Base-by-base conservation (phyloP, 2,329 filamentous ascomycete genomes). In the Ophiostoma fasciatum region DNA sequence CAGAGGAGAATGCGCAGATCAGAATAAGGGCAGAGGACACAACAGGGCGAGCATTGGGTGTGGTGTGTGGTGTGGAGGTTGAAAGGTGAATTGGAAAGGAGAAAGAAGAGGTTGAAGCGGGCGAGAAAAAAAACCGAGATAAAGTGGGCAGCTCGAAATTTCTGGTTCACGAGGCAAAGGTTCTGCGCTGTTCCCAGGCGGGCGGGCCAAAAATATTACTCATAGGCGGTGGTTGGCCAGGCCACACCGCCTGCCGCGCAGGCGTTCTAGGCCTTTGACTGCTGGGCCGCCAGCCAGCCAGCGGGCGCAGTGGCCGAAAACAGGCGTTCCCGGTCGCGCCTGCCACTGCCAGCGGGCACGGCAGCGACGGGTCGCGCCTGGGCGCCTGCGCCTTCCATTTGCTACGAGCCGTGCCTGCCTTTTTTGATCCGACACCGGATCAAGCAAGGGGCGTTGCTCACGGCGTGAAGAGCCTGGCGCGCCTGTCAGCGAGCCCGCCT, bases 151-250 rank as follows among this genome's bases (percentile, higher is more conserved):
- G 10, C 18, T 12, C 15, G n/a, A 18, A 23, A 18, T 14, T 11
- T 9, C 12, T 26, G 10, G 27, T 22, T 20, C 25, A 32, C n/a
- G n/a, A n/a, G n/a, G n/a, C 28, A 17, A 37, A 31, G 20, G 21
- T 27, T 32, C 29, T 37, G n/a, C 21, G 35, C 22, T 37, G 31
- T 31, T 19, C n/a, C n/a, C 19, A 27, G 15, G 17, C 20, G 13
- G 22, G 29, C 28, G 9, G 35, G 29, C 28, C 23, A 30, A 37
- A 36, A 37, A 37, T 19, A 17, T 29, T 31, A 37, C 35, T 22
- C 28, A 37, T 25, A 28, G 35, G 25, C 28, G 27, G 35, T 22
- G 28, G 35, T 28, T 28, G 35, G 35, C 35, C 35, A 31, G 17
- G 10, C 14, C 17, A 31, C 22, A 18, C 28, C 17, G 35, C 22